Conservation (phyloP, 108 stramenopile genomes). For the Fistulifera pelliculosa region DNA sequence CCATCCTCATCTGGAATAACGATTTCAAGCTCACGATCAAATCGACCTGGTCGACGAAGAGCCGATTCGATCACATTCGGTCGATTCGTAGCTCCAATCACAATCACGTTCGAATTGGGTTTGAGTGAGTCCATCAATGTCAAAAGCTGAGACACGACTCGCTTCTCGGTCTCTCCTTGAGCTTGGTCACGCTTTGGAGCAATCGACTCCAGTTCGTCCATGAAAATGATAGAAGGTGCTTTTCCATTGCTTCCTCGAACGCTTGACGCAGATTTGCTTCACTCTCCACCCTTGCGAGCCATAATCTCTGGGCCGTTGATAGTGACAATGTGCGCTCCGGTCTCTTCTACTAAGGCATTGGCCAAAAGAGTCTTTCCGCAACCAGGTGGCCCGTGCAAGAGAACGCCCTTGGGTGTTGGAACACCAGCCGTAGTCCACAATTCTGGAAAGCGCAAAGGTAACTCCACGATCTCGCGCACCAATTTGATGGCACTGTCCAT, state of each 20-base stretch:
- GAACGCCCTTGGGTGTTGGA: constrained; percentile 92
- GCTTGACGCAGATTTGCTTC: constrained; percentile 94
- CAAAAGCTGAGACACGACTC: constrained; percentile 94
- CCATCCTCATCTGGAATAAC: constrained; percentile 99
- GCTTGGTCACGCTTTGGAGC: constrained; percentile 97
- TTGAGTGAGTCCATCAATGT: constrained; percentile 98
- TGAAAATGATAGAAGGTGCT: constrained; percentile 94
- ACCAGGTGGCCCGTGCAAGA: constrained; percentile 96
- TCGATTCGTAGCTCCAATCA: constrained; percentile 96
- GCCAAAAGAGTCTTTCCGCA: constrained; percentile 97
- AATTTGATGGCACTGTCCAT: constrained; percentile 80
- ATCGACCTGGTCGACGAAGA: constrained; percentile 92
- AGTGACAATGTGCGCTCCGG: constrained; percentile 89
- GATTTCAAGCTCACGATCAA: constrained; percentile 97
- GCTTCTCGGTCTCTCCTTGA: constrained; percentile 89
- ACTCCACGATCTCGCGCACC: constrained; percentile 92
- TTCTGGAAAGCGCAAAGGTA: constrained; percentile 91
- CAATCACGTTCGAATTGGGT: constrained; percentile 89
- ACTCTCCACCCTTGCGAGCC: constrained; percentile 91
- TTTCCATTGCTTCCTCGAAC: constrained; percentile 86
- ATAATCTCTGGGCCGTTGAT: constrained; percentile 99
- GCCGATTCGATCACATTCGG: constrained; percentile 96
- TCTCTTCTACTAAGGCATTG: constrained; percentile 93
- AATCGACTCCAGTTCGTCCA: constrained; percentile 98
- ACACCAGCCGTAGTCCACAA: constrained; percentile 94